phyloP scores from a whole-genome alignment of 2,329 filamentous ascomycete species.

The Cladosporium sp. region DNA sequence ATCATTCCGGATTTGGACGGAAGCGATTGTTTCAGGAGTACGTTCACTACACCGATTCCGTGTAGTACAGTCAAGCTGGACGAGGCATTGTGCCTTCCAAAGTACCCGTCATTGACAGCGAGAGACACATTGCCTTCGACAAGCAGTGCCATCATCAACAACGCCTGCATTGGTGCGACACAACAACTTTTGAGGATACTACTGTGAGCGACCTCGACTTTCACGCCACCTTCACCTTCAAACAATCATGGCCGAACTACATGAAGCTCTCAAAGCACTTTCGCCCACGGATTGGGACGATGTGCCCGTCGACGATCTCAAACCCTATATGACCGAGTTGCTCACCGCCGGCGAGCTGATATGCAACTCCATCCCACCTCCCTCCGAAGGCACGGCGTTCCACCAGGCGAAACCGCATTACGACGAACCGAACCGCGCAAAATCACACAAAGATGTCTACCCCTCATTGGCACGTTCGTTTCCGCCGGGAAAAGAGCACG shows the following conservation, averaged over 20 bases:
- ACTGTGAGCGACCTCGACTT: no score
- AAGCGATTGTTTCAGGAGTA: no score
- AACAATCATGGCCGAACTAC: conserved; percentile 37
- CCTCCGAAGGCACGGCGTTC: conserved; percentile 44
- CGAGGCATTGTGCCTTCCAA: no score
- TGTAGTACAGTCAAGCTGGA: no score
- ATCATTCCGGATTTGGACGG: no score
- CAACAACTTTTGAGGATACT: no score
- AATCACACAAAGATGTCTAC: conserved; percentile 49
- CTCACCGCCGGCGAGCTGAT: conserved; percentile 62
- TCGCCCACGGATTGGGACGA: conserved; percentile 42
- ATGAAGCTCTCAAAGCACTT: conserved; percentile 43
- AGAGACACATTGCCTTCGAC: no score
- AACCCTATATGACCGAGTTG: conserved; percentile 36
- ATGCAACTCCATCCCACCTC: conserved; percentile 69
- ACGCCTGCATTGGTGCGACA: no score
- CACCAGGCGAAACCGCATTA: conserved; percentile 50
- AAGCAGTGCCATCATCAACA: no score
- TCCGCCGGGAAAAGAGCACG: conserved; percentile 50
- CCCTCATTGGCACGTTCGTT: conserved; percentile 48
- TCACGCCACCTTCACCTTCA: no score
- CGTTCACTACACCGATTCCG: no score
- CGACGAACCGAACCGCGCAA: conserved; percentile 51
- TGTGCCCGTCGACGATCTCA: conserved; percentile 39
- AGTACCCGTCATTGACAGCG: no score